Base-by-base conservation (phyloP, 495 filamentous ascomycete species). In the Aspergillus coremiiformis region DNA sequence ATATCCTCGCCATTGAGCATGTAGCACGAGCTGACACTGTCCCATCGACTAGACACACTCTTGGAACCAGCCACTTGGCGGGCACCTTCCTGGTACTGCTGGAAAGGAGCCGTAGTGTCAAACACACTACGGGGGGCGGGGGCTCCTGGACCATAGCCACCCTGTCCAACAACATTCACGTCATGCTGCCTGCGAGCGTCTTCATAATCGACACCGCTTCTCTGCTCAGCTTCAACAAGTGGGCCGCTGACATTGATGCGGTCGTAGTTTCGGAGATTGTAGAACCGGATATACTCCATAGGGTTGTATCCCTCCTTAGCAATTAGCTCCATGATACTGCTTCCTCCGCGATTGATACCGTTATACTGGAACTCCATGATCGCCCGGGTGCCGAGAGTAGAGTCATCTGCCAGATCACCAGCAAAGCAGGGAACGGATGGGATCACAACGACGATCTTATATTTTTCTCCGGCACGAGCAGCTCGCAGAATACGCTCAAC, bases 281-380 rank as follows among this genome's bases (percentile, higher is more conserved):
- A 97, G 74, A 96, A 97, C 23, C 86, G 80, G 59, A 97, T 94
- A 68, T 95, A 96, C 12, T 87, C 75, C 62, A 81, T 81, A 0
- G 83, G 80, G 51, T 90, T 78, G 47, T 87, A 78, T 0, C 90
- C 91, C 32, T 79, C 80, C 55, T 81, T 81, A 44, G 77, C 75
- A 49, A 95, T 78, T 19, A 75, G 64, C 67, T 95, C 90, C 72
- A 94, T 85, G 55, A 96, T 96, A 58, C 84, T 89, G 68, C 85
- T 73, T 2, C 89, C 89, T 27, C 88, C 88, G n/a, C 93, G 82
- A 67, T 84, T 91, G 71, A 97, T 96, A 39, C 80, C 84, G 62
- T 86, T 78, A 67, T 96, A 92, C 63, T 92, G 89, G 72, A 87
- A 96, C 65, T 96, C 89, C 89, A 97, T 96, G 65, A 97, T 96